Evolutionary conservation across 495 filamentous ascomycete genomes (phyloP).

Genomic region (Hypoxylon crocopeplum): DNA sequence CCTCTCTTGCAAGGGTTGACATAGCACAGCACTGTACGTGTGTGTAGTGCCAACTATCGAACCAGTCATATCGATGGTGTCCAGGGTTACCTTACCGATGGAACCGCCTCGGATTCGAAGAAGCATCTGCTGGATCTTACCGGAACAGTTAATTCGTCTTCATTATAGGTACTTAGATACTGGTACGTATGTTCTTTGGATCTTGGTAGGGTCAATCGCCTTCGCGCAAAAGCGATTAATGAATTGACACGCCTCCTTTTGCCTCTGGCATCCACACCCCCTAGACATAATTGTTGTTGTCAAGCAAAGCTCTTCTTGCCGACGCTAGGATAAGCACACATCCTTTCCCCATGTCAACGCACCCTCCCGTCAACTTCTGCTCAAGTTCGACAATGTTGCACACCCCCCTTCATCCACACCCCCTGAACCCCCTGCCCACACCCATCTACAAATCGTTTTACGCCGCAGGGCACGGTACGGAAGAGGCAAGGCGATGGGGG

Average conservation of each 20-base stretch:
- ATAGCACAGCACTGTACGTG: constrained; percentile 22
- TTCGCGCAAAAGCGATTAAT: constrained; percentile 29
- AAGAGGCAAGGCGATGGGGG: constrained; percentile 40
- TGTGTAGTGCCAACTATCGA: constrained; percentile 25
- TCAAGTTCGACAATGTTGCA: constrained; percentile 29
- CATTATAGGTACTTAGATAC: constrained; percentile 14
- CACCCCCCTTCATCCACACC: constrained; percentile 13
- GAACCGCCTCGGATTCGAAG: constrained; percentile 44
- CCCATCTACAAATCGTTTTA: constrained; percentile 27
- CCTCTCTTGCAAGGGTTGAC: constrained; percentile 23
- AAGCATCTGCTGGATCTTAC: constrained; percentile 41
- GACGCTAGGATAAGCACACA: constrained; percentile 38
- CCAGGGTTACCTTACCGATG: constrained; percentile 45
- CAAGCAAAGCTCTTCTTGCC: constrained; percentile 27
- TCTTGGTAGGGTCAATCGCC: constrained; percentile 15
- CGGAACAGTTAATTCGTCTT: constrained; percentile 36
- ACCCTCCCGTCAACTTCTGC: constrained; percentile 32
- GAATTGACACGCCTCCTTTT: constrained; percentile 30
- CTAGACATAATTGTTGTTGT: constrained; percentile 9
- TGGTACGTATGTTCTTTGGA: constrained; percentile 3
- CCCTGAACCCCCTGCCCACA: constrained; percentile 3
- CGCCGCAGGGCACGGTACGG: constrained; percentile 36
- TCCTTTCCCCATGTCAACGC: constrained; percentile 33
- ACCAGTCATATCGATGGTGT: constrained; percentile 31
- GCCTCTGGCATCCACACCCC: constrained; percentile 19